Evolutionary conservation across 1,139 yeast species (phyloP).

Genomic region (Geotrichum carabidarum): DNA sequence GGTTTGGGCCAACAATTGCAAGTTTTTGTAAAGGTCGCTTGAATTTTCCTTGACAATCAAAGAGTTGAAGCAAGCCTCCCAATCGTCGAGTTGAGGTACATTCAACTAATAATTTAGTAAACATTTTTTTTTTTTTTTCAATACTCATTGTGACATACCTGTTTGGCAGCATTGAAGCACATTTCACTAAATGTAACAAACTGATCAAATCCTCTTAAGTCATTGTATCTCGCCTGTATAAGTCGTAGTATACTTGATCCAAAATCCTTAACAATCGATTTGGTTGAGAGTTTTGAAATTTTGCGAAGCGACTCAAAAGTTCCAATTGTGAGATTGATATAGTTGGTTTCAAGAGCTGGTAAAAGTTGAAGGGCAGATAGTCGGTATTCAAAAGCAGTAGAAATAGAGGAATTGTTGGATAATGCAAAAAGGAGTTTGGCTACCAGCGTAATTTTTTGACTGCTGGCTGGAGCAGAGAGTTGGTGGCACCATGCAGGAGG

Average conservation of each 20-base stretch:
- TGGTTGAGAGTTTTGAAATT: slow-evolving; percentile 12
- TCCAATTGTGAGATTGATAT: slow-evolving; percentile 19
- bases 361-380: slow-evolving; percentile 20
- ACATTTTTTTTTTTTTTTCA: too few relatives aligned
- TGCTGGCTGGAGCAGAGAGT: slow-evolving; percentile 11
- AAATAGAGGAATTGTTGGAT: slow-evolving; percentile 22
- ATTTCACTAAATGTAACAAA: slow-evolving; percentile 16
- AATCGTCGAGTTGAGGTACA: slow-evolving; percentile 3
- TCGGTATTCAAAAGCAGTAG: slow-evolving; percentile 22
- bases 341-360: slow-evolving; percentile 18
- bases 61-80: slow-evolving; percentile 11
- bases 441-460: slow-evolving; percentile 19
- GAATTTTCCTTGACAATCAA: slow-evolving; percentile 10
- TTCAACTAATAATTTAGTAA: slow-evolving; percentile 2
- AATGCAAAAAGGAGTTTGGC: slow-evolving; percentile 22
- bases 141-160: slow-evolving; percentile 1
- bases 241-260: slow-evolving; percentile 19
- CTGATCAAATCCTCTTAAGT: slow-evolving; percentile 10
- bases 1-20: slow-evolving; percentile 8
- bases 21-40: background rate
- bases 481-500: slow-evolving; percentile 21
- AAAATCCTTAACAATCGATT: slow-evolving; percentile 15
- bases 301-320: slow-evolving; percentile 22
- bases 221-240: slow-evolving; percentile 9
- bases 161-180: slow-evolving; percentile 14